These are phyloP conservation scores for grape (Vitis vinifera) DNA, from an alignment of 164 flowering plant species.

Conservation along the genomic window DNA sequence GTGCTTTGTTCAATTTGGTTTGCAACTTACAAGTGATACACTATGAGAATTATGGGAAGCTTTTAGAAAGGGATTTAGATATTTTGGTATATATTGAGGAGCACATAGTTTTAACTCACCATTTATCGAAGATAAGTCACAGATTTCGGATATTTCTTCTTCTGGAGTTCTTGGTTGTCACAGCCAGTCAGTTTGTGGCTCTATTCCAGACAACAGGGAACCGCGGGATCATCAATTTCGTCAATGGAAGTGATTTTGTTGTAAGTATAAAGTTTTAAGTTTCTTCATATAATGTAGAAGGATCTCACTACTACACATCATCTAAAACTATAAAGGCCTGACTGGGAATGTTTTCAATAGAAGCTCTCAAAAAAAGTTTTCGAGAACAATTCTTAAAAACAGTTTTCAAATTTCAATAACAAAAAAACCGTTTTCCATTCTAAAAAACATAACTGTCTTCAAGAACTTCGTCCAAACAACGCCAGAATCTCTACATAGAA, in stretches of 20 bases:
- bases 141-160: slow-evolving; percentile 43
- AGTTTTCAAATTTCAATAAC: too few species aligned
- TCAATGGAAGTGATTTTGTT: slow-evolving; percentile 58
- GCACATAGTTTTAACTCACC: slow-evolving; percentile 34
- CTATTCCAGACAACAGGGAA: slow-evolving; percentile 38
- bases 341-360: too few species aligned
- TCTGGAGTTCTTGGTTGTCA: slow-evolving; percentile 36
- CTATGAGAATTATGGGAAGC: slow-evolving; percentile 42
- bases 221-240: slow-evolving; percentile 30
- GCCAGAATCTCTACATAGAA: too few species aligned
- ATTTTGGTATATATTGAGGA: slow-evolving; percentile 43
- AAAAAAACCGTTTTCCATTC: too few species aligned
- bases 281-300: background rate
- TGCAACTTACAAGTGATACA: slow-evolving; percentile 48
- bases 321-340: too few species aligned
- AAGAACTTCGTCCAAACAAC: too few species aligned
- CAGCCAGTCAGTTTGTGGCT: slow-evolving; percentile 34
- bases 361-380: too few species aligned
- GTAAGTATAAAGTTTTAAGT: slow-evolving; percentile 34
- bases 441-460: too few species aligned
- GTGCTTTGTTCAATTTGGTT: slow-evolving; percentile 35
- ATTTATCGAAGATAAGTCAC: slow-evolving; percentile 48
- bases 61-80: slow-evolving; percentile 42
- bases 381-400: too few species aligned
- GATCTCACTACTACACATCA: too few species aligned